Evolutionary conservation across 225 moss, liverwort and hornwort genomes (phyloP).

Genomic region (Takakia lepidozioides): DNA sequence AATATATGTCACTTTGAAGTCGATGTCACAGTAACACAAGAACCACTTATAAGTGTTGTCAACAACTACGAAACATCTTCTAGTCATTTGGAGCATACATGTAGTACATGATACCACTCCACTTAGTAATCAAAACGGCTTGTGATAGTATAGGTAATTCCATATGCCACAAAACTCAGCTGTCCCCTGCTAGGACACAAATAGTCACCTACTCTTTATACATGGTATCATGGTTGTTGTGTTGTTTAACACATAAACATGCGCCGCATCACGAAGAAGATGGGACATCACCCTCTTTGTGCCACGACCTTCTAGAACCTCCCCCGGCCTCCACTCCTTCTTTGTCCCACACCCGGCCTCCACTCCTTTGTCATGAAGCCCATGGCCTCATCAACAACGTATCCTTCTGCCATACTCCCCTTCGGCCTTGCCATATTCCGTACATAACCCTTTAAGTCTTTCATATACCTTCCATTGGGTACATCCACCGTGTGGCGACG

Average conservation of each 20-base stretch:
- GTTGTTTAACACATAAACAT: not conserved
- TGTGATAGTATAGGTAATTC: too few relatives aligned
- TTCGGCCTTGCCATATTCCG: not conserved
- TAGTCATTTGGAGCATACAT: too few relatives aligned
- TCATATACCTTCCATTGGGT: constrained; percentile 1
- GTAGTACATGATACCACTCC: too few relatives aligned
- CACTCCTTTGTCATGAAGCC: not conserved
- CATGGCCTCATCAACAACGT: not conserved
- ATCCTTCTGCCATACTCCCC: not conserved
- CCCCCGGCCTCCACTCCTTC: not conserved
- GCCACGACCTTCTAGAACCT: not conserved
- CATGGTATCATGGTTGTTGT: not conserved
- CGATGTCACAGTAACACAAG: too few relatives aligned
- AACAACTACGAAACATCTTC: too few relatives aligned
- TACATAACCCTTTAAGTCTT: not conserved
- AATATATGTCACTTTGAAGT: too few relatives aligned
- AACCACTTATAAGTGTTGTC: too few relatives aligned
- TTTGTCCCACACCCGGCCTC: not conserved
- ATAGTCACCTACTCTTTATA: too few relatives aligned
- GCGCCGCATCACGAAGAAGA: not conserved
- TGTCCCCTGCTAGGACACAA: too few relatives aligned
- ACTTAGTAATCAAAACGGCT: too few relatives aligned
- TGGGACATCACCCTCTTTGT: not conserved
- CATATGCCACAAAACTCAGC: too few relatives aligned
- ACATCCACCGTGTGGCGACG: not conserved